Percentiles rank a stretch among this genome's conserved stretches.
These are phyloP conservation scores for Diplodia intermedia DNA, from an alignment of 2,329 filamentous ascomycete species.

Conservation along the genomic window DNA sequence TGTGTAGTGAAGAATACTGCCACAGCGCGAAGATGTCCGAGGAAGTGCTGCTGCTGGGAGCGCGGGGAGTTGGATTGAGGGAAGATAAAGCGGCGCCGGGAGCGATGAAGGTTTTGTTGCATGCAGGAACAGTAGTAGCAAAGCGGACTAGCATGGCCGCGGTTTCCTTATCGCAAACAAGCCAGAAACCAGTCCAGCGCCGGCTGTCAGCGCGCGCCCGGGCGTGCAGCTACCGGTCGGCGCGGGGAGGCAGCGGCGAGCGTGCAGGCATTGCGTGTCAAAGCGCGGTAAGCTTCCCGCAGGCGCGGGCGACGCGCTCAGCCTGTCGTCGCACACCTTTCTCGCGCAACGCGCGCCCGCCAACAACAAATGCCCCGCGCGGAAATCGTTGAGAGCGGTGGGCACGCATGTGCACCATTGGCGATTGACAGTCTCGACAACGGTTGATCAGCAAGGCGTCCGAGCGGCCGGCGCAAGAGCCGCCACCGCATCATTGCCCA, in stretches of 20 bases:
- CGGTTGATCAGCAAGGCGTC: slow-evolving; percentile 27
- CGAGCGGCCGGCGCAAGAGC: slow-evolving; percentile 18
- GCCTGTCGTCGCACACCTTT: slow-evolving; percentile 19
- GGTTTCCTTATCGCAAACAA: slow-evolving; percentile 30
- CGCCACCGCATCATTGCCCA: slow-evolving; percentile 25
- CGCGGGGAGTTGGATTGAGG: slow-evolving; percentile 5
- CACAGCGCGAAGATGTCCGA: slow-evolving; percentile 4
- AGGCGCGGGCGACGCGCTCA: background rate
- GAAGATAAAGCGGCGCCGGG: slow-evolving; percentile 1
- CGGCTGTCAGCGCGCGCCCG: slow-evolving; percentile 11
- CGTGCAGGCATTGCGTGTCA: background rate
- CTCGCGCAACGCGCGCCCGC: slow-evolving; percentile 3
- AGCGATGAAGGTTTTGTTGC: slow-evolving; percentile 28
- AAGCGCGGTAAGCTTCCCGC: slow-evolving; percentile 16
- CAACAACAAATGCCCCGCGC: slow-evolving; percentile 6
- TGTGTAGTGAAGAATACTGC: slow-evolving; percentile 8
- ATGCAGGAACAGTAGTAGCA: slow-evolving; percentile 31
- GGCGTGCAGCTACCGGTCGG: slow-evolving; percentile 6
- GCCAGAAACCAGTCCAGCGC: slow-evolving; percentile 10
- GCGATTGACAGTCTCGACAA: slow-evolving; percentile 17
- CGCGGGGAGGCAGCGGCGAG: slow-evolving; percentile 13
- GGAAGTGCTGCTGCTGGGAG: slow-evolving; percentile 16
- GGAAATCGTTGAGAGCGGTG: slow-evolving; percentile 26
- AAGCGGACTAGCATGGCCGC: slow-evolving; percentile 31
- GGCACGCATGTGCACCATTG: slow-evolving; percentile 15